A percentile compares a stretch with the other conserved stretches of the same genome.
phyloP scores from a whole-genome alignment of 768 basidiomycete species.

The Porpolomopsis calyptriformis region DNA sequence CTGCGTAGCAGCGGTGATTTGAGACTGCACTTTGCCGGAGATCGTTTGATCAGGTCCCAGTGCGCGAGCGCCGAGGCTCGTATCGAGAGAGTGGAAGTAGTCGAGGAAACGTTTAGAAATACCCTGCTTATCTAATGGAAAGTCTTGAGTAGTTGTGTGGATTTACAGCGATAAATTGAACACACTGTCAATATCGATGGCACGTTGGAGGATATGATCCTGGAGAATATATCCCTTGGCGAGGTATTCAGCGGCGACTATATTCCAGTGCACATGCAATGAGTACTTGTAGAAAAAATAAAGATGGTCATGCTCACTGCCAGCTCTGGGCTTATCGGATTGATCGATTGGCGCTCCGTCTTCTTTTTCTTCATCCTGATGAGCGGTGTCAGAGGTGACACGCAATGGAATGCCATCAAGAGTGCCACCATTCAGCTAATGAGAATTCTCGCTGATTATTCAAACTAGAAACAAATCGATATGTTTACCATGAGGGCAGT shows the following conservation, averaged over 20 bases:
- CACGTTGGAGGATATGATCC: constrained; percentile 66
- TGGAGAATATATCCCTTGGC: constrained; percentile 80
- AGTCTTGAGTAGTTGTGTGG: background rate
- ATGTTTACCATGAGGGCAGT: constrained; percentile 68
- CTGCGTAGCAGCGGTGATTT: constrained; percentile 50
- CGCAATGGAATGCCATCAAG: constrained; percentile 62
- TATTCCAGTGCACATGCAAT: constrained; percentile 2
- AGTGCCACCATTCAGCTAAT: constrained; percentile 60
- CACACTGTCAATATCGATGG: constrained; percentile 70
- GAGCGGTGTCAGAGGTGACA: constrained; percentile 60
- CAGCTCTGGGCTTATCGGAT: constrained; percentile 84
- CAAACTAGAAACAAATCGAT: background rate
- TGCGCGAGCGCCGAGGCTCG: constrained; percentile 53
- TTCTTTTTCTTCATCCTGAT: constrained; percentile 40
- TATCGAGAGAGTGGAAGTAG: constrained; percentile 69
- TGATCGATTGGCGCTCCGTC: constrained; percentile 49
- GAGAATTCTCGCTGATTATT: background rate
- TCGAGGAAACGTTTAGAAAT: constrained; percentile 78
- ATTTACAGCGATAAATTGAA: background rate
- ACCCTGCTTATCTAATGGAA: constrained; percentile 56
- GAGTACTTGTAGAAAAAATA: background rate
- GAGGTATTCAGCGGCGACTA: constrained; percentile 88
- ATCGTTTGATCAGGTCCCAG: constrained; percentile 78
- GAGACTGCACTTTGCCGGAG: constrained; percentile 58
- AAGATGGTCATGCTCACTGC: constrained; percentile 37